Base-by-base conservation (phyloP, 2,329 filamentous ascomycete genomes). In the Phyllosticta paracitricarpa region DNA sequence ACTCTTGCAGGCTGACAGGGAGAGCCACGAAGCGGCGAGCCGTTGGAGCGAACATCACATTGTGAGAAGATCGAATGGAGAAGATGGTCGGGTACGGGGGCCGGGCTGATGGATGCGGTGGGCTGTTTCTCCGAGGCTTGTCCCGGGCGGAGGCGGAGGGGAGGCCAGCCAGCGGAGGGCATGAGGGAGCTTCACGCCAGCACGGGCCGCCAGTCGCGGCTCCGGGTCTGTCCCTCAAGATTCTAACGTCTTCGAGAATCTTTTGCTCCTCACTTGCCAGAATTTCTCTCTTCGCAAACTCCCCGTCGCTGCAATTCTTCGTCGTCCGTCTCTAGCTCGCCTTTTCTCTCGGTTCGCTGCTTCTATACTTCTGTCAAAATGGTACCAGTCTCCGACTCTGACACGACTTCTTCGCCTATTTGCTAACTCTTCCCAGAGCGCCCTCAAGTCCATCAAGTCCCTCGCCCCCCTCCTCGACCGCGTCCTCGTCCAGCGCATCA, bases 401-500 rank as follows among this genome's bases (percentile, higher is more conserved):
- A 2, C 28, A 30, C 53, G 12, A 30, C 26, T 52, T 48, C 9
- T 28, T 52, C 22, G 40, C 25, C 22, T 40, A 53, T 26, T 48
- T 48, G 58, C 62, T 57, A 35, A 40, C 33, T 22, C 62, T 72
- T 22, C 52, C 33, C 56, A 75, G 72, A 71, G 77, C 69, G 84
- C 92, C 67, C 85, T 97, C 81, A 94, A 93, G 78, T 95, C 89
- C 76, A 92, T 99, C 85, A 94, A 93, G 80, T 87, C 87, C 72
- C 92, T 99, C 71, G 89, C 88, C 63, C 94, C 94, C 65, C 92
- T 99, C 69, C 87, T 99, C 78, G 94, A 99, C 86, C 93, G 94
- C 71, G 91, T 99, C 70, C 88, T 99, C 66, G 91, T 99, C 69
- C 94, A 99, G 86, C 91, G 94, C 79, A 80, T 97, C 81, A 97